A percentile compares a stretch with the other conserved stretches of the same genome.
phyloP scores from a whole-genome alignment of 140 eudicot species.

The Senecio squalidus region DNA sequence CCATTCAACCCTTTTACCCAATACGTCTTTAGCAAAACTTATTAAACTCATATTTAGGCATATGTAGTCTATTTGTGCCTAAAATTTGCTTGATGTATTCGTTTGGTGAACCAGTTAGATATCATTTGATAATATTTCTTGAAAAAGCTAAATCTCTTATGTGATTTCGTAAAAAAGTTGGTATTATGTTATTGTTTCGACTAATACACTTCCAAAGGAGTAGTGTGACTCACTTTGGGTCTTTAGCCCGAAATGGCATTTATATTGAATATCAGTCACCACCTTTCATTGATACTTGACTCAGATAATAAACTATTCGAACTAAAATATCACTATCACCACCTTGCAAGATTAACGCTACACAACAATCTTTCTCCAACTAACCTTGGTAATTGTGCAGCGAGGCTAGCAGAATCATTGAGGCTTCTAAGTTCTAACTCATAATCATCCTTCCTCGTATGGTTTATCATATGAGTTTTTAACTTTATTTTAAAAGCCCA shows the following conservation, averaged over 20 bases:
- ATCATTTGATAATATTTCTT: background rate
- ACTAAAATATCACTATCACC: too few relatives aligned
- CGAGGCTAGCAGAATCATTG: background rate
- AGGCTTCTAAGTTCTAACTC: background rate
- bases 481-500: background rate
- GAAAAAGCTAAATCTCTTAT: background rate
- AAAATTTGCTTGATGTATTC: constrained; percentile 5
- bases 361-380: background rate
- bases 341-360: background rate
- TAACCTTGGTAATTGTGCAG: background rate
- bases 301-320: too few relatives aligned
- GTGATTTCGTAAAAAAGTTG: too few relatives aligned
- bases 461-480: background rate
- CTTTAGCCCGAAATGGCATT: too few relatives aligned
- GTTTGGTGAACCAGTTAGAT: background rate
- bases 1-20: constrained; percentile 1
- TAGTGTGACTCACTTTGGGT: too few relatives aligned
- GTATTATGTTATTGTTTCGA: too few relatives aligned
- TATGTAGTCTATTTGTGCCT: constrained; percentile 6
- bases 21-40: constrained; percentile 8
- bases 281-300: too few relatives aligned
- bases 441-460: background rate
- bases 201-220: too few relatives aligned
- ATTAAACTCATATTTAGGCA: background rate
- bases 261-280: too few relatives aligned